Conservation (phyloP, 2,329 filamentous ascomycete species). For the Pseudogymnoascus sp. region DNA sequence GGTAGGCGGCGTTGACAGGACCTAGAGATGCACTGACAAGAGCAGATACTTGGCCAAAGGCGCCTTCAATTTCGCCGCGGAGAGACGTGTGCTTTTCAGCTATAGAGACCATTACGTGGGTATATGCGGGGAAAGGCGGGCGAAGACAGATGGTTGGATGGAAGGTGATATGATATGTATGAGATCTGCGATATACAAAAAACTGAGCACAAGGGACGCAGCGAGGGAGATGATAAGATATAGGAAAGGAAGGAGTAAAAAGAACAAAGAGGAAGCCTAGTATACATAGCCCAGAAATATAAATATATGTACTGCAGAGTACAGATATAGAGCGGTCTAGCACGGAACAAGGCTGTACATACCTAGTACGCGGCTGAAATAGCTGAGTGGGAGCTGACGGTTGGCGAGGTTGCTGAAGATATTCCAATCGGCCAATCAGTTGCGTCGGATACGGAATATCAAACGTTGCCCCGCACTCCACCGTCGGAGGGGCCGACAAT, state of each 20-base stretch:
- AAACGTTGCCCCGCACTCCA: neutral
- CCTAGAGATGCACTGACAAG: conserved; percentile 35
- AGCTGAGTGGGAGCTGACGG: neutral
- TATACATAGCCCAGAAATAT: neutral
- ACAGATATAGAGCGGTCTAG: conserved; percentile 4
- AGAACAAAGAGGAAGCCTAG: neutral
- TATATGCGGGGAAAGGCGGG: conserved; percentile 1
- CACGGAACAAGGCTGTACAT: neutral
- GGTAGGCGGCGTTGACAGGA: conserved; percentile 31
- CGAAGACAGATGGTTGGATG: neutral
- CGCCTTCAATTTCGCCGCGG: conserved; percentile 29
- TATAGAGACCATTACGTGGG: neutral
- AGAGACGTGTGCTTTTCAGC: conserved; percentile 1
- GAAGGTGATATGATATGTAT: conserved; percentile 3
- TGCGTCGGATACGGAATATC: neutral
- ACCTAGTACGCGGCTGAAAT: neutral
- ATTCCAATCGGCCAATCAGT: neutral
- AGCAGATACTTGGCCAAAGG: conserved; percentile 32
- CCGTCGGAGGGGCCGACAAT: neutral
- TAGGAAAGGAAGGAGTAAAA: neutral
- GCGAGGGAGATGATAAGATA: neutral
- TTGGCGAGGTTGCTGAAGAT: neutral
- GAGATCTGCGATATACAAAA: neutral
- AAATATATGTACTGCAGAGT: neutral
- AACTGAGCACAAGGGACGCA: neutral